Conservation (phyloP, 352 stramenopile genomes). For the Phytophthora podocarpi region DNA sequence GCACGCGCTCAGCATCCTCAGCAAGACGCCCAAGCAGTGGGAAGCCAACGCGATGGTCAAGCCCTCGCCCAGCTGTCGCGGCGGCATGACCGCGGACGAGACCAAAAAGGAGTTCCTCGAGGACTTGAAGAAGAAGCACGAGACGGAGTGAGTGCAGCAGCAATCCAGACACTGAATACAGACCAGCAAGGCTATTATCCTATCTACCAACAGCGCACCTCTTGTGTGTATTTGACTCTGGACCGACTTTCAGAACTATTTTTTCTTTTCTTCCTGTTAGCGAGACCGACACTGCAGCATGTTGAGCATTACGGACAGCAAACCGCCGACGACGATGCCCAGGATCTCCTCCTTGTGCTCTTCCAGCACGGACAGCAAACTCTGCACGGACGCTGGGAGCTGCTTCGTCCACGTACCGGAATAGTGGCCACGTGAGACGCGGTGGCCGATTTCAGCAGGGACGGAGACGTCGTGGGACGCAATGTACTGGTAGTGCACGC, state of each 20-base stretch:
- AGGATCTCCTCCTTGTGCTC: constrained; percentile 80
- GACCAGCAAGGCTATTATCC: background rate
- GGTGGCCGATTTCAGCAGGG: constrained; percentile 55
- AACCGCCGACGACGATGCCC: constrained; percentile 65
- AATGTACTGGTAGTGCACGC: constrained; percentile 80
- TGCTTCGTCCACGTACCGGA: constrained; percentile 48
- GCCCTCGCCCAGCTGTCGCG: constrained; percentile 72
- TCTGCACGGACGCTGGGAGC: constrained; percentile 47
- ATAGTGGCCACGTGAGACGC: constrained; percentile 27
- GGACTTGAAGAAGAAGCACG: constrained; percentile 29
- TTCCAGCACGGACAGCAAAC: constrained; percentile 45
- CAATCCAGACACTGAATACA: constrained; percentile 6
- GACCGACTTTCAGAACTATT: background rate
- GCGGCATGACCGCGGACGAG: constrained; percentile 73
- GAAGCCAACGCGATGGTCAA: constrained; percentile 52
- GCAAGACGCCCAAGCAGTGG: constrained; percentile 95
- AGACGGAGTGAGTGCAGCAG: constrained; percentile 14
- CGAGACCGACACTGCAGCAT: constrained; percentile 62
- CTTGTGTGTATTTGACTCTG: too few relatives aligned
- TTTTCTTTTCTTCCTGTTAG: constrained; percentile 7
- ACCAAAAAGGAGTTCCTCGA: constrained; percentile 72
- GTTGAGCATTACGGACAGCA: constrained; percentile 77
- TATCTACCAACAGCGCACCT: background rate
- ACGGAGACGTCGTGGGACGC: constrained; percentile 61
- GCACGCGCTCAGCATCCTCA: constrained; percentile 95